Conservation (phyloP, 2,329 filamentous ascomycete genomes). For the Monilinia aucupariae region DNA sequence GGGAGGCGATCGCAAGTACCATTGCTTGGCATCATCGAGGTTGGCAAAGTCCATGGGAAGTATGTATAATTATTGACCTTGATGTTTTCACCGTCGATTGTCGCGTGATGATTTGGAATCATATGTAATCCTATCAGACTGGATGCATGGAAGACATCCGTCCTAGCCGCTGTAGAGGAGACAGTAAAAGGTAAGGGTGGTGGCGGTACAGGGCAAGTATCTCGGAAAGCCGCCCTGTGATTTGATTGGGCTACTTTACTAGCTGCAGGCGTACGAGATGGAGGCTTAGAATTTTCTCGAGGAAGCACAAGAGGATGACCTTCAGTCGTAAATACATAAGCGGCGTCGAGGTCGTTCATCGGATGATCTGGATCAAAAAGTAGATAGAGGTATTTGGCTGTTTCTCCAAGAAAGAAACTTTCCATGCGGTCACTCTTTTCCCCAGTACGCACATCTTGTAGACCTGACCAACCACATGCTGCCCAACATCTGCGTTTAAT, state of each 20-base stretch:
- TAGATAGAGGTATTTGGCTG: constrained; percentile 90
- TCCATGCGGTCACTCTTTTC: constrained; percentile 95
- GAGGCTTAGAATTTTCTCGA: constrained; percentile 35
- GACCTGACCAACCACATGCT: constrained; percentile 85
- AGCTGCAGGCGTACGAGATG: constrained; percentile 18
- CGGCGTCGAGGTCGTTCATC: constrained; percentile 77
- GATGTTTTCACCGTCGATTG: constrained; percentile 15
- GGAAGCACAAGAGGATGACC: constrained; percentile 90
- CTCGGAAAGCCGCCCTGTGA: constrained; percentile 31
- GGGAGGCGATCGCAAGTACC: constrained; percentile 72
- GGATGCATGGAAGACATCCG: constrained; percentile 83
- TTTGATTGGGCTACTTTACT: constrained; percentile 38
- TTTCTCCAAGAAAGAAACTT: constrained; percentile 96
- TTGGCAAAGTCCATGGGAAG: constrained; percentile 89
- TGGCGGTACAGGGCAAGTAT: constrained; percentile 63
- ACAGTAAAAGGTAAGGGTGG: constrained; percentile 59
- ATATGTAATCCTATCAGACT: constrained; percentile 76
- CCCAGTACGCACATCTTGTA: constrained; percentile 75
- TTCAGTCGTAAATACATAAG: constrained; percentile 93
- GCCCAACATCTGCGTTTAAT: constrained; percentile 86
- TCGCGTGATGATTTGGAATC: constrained; percentile 61
- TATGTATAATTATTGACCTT: constrained; percentile 62
- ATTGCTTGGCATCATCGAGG: constrained; percentile 65
- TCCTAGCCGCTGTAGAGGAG: constrained; percentile 72
- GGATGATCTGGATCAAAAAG: constrained; percentile 83